Conservation (phyloP, 495 filamentous ascomycete species). For the Annulohypoxylon moriforme region DNA sequence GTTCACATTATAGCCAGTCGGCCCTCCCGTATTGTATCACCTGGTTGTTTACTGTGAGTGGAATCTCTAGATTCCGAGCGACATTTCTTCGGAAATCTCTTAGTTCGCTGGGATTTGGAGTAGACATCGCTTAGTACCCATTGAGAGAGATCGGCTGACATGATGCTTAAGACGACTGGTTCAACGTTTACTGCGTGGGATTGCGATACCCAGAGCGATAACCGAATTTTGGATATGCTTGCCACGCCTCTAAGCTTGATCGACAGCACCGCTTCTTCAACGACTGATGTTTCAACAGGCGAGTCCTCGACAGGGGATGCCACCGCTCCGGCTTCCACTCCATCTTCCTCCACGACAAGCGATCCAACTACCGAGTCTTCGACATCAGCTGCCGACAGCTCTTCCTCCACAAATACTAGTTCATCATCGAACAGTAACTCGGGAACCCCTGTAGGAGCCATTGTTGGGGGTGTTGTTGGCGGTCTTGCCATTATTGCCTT, state of each 20-base stretch:
- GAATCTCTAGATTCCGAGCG: not conserved
- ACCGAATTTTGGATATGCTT: conserved; percentile 26
- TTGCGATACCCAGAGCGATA: conserved; percentile 31
- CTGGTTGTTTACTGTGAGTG: conserved; percentile 41
- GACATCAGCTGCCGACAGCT: not conserved
- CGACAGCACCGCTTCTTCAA: conserved; percentile 13
- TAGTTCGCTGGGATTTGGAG: not conserved
- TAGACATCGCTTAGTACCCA: not conserved
- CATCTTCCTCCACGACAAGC: not conserved
- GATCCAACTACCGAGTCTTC: conserved; percentile 8
- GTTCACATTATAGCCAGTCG: conserved; percentile 10
- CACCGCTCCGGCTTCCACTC: not conserved
- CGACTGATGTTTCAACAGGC: not conserved
- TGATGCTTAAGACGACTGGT: conserved; percentile 23
- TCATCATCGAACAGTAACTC: conserved; percentile 12
- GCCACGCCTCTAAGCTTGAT: conserved; percentile 37
- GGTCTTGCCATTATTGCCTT: conserved; percentile 30
- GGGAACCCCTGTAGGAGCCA: conserved; percentile 25
- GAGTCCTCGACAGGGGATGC: conserved; percentile 1
- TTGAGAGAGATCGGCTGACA: conserved; percentile 6
- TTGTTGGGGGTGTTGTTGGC: conserved; percentile 35
- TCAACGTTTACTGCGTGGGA: conserved; percentile 35
- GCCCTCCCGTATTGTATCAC: conserved; percentile 36
- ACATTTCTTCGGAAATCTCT: not conserved
- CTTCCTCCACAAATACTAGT: conserved; percentile 1